Evolutionary conservation across 805 yeast species (phyloP).

Genomic region (Torulaspora maleeae): DNA sequence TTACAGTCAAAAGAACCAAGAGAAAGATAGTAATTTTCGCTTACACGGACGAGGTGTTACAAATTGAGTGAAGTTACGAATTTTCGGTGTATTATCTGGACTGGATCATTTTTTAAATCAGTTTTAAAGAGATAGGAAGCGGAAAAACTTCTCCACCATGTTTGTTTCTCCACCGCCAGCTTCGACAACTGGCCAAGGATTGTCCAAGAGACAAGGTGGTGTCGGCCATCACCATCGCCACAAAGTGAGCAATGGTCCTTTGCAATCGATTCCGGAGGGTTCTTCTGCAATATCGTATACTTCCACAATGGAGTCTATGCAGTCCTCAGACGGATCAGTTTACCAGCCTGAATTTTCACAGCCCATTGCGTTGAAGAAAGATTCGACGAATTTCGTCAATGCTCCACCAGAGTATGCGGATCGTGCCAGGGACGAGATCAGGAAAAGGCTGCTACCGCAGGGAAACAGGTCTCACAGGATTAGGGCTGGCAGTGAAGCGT

Average conservation of each 20-base stretch:
- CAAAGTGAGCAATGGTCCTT: constrained; percentile 1
- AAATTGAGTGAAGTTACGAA: too few relatives aligned
- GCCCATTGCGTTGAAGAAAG: constrained; percentile 7
- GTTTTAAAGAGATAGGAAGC: background rate
- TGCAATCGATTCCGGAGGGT: constrained; percentile 11
- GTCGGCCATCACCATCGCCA: constrained; percentile 2
- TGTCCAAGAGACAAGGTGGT: constrained; percentile 15
- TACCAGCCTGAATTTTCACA: constrained; percentile 2
- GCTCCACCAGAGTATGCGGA: constrained; percentile 36
- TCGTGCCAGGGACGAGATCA: constrained; percentile 36
- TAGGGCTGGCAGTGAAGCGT: constrained; percentile 5
- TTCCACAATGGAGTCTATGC: constrained; percentile 5
- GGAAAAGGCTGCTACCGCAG: constrained; percentile 25
- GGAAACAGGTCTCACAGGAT: constrained; percentile 9
- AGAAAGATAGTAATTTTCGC: background rate
- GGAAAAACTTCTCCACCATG: constrained; percentile 13
- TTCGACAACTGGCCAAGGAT: constrained; percentile 22
- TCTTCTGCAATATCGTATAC: background rate
- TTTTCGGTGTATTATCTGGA: too few relatives aligned
- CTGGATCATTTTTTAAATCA: too few relatives aligned
- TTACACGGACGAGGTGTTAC: too few relatives aligned
- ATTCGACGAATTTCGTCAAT: constrained; percentile 27
- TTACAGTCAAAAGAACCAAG: background rate
- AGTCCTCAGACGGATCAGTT: background rate
- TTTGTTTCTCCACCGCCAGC: constrained; percentile 36